Evolutionary conservation across 352 stramenopile species (phyloP), one percentile per base, ranked within the genome.

Genomic region (Peronospora farinosa): DNA sequence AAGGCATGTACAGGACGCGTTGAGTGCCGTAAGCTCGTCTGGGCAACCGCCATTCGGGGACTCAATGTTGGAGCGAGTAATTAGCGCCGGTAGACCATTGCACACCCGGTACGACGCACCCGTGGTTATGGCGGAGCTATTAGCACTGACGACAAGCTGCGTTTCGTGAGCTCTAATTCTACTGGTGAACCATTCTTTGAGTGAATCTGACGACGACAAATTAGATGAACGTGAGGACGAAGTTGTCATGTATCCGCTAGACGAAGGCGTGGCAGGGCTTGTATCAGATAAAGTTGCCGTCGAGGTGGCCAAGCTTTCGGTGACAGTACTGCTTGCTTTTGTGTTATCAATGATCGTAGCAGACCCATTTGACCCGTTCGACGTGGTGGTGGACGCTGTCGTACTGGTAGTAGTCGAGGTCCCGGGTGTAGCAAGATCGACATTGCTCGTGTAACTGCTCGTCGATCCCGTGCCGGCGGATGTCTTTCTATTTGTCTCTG

Each of bases 1-100:
- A 17, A 77, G 49, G 30, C 64, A 77, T 15, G 67, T 72, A 33
- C 64, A 77, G 17, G 67, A 77, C 5, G 57, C 64, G 32, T 69
- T 67, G 25, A 74, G 46, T 12, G 57, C 47, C 37, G 67, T 67
- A 7, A 74, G 44, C 27, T 57, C 57, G 33, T 69, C 57, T 0
- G 67, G 65, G 16, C 67, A 77, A 10, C 51, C 64, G 9, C 64
- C 61, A 44, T 77, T 77, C 5, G 64, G 49, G 2, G 42, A 46
- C 23, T 63, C 53, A 11, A 51, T 59, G 7, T 41, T 51, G 5
- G 62, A 72, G 5, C 58, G 65, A 13, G 64, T 69, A 13, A 71
- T 38, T 5, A 77, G 47, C 2, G 67, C 55, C 15, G 67, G 64
- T 8, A 58, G 32, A 7, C 60, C 61, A 23, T 52, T 40, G 31